Evolutionary conservation across 2,329 filamentous ascomycete genomes (phyloP).

Genomic region (Ophiosphaerella narmari): DNA sequence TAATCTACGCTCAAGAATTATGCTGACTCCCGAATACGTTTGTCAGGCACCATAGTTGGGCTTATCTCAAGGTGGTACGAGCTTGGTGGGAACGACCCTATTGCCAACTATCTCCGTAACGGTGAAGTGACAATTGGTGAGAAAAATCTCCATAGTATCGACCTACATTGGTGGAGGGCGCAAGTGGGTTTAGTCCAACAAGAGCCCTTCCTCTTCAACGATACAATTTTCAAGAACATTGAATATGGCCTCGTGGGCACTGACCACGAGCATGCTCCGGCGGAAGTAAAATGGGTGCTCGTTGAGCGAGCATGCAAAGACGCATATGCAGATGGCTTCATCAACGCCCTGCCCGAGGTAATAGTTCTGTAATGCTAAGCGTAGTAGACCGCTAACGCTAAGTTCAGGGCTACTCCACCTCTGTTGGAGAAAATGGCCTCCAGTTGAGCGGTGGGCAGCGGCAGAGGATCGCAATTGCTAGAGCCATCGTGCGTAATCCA

Average conservation of each 20-base stretch:
- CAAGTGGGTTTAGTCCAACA: slow-evolving; percentile 91
- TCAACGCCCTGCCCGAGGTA: slow-evolving; percentile 60
- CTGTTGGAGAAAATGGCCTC: slow-evolving; percentile 90
- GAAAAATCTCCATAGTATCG: slow-evolving; percentile 73
- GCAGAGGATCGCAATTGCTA: slow-evolving; percentile 89
- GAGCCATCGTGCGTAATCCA: slow-evolving; percentile 84
- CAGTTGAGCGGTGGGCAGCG: slow-evolving; percentile 91
- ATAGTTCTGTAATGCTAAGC: neutral
- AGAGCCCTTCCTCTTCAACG: slow-evolving; percentile 86
- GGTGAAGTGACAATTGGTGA: slow-evolving; percentile 25
- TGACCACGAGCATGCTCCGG: slow-evolving; percentile 57
- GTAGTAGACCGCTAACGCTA: slow-evolving; percentile 55
- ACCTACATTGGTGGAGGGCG: slow-evolving; percentile 85
- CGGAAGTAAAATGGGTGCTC: slow-evolving; percentile 67
- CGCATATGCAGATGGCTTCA: slow-evolving; percentile 91
- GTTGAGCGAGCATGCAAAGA: slow-evolving; percentile 66
- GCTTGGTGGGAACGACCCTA: slow-evolving; percentile 39
- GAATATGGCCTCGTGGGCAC: slow-evolving; percentile 74
- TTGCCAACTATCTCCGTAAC: slow-evolving; percentile 23
- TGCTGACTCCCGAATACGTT: too few species aligned
- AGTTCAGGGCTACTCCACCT: slow-evolving; percentile 77
- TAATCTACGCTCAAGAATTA: too few species aligned
- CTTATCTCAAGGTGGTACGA: slow-evolving; percentile 87
- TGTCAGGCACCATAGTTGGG: slow-evolving; percentile 74
- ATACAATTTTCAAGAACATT: slow-evolving; percentile 87